These are phyloP conservation scores for Eleusine indica DNA, from an alignment of 176 grass and related monocot genomes.

Conservation along the genomic window DNA sequence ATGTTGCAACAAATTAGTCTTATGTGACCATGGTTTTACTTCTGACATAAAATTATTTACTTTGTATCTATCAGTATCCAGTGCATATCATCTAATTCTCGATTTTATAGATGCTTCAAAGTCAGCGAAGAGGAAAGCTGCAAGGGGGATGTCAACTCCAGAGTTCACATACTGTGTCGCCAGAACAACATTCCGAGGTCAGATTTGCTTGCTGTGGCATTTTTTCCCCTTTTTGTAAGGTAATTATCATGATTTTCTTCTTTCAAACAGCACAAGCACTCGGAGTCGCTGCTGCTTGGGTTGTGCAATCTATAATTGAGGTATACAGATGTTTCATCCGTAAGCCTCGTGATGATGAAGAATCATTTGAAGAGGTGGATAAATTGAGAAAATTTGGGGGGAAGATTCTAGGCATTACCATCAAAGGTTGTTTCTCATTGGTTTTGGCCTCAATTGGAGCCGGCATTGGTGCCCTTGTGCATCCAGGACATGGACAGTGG, in stretches of 20 bases:
- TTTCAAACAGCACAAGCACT: constrained; percentile 74
- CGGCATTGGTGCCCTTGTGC: constrained; percentile 77
- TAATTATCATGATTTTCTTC: constrained; percentile 11
- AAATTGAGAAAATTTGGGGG: constrained; percentile 68
- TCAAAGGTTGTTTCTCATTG: constrained; percentile 90
- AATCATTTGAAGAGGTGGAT: constrained; percentile 47
- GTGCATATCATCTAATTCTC: constrained; percentile 12
- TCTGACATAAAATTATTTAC: constrained; percentile 26
- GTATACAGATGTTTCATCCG: constrained; percentile 79
- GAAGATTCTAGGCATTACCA: constrained; percentile 66
- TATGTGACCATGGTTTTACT: background rate
- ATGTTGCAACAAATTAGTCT: background rate
- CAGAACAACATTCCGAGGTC: constrained; percentile 89
- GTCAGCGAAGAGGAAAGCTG: constrained; percentile 81
- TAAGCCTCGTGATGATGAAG: constrained; percentile 46
- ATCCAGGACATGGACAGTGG: constrained; percentile 88
- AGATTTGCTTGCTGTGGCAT: constrained; percentile 10
- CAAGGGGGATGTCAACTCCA: constrained; percentile 64
- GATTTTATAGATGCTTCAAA: constrained; percentile 72
- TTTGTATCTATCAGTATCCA: constrained; percentile 22
- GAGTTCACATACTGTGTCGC: constrained; percentile 71
- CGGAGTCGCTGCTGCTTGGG: constrained; percentile 88
- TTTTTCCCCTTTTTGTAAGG: background rate
- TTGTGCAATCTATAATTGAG: constrained; percentile 78
- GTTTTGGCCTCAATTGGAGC: constrained; percentile 90